Conservation (phyloP, 768 basidiomycete genomes). For the Termitomyces heimii region DNA sequence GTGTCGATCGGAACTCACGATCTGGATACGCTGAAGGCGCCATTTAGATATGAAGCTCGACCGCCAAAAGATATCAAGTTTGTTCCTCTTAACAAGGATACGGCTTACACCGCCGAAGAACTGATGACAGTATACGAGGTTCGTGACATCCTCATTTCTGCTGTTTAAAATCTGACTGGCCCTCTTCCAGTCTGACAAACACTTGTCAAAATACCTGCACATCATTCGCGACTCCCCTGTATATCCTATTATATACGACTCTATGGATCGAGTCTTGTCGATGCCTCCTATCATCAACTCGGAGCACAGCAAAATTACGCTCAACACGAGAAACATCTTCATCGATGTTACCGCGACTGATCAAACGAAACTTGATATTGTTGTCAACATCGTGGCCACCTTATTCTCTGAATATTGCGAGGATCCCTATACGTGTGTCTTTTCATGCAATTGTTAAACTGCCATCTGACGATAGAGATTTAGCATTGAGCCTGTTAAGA, state of each 20-base stretch:
- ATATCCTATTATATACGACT: constrained; percentile 97
- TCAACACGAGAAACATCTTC: constrained; percentile 91
- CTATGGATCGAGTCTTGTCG: constrained; percentile 78
- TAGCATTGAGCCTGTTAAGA: constrained; percentile 91
- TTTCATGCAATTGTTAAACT: background rate
- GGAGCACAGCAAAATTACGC: constrained; percentile 93
- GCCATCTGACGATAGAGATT: constrained; percentile 1
- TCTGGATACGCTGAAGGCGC: constrained; percentile 79
- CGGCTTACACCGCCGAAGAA: constrained; percentile 80
- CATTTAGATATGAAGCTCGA: constrained; percentile 83
- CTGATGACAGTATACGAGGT: constrained; percentile 95
- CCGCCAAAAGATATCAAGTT: constrained; percentile 90
- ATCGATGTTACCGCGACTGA: constrained; percentile 97
- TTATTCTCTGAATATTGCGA: constrained; percentile 98
- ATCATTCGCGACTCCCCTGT: constrained; percentile 95
- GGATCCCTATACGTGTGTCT: constrained; percentile 82
- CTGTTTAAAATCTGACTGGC: background rate
- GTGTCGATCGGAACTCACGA: constrained; percentile 98
- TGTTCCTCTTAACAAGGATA: constrained; percentile 73
- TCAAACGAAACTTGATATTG: constrained; percentile 92
- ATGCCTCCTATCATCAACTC: constrained; percentile 99
- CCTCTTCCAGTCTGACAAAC: constrained; percentile 73
- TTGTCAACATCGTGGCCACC: constrained; percentile 89
- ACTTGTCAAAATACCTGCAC: constrained; percentile 80
- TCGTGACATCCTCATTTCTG: constrained; percentile 13